These are phyloP conservation scores for Penicillium sp. DNA, from an alignment of 2,329 filamentous ascomycete species.

Conservation along the genomic window DNA sequence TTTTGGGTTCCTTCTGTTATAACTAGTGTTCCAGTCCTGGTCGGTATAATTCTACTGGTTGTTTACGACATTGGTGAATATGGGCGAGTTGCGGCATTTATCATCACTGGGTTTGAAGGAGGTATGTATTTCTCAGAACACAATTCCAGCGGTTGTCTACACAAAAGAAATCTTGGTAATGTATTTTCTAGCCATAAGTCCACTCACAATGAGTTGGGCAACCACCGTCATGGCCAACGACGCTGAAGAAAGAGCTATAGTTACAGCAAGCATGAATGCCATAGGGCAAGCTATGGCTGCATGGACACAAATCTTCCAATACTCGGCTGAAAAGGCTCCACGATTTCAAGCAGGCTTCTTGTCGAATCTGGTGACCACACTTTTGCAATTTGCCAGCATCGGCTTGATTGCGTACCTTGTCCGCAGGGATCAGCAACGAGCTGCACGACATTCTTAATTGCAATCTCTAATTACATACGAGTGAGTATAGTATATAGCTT, in stretches of 20 bases:
- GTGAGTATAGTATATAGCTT: too few species aligned
- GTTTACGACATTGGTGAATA: conserved; percentile 44
- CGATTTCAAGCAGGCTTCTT: conserved; percentile 31
- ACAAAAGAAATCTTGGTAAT: background rate
- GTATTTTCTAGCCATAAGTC: conserved; percentile 24
- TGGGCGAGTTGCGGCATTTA: conserved; percentile 44
- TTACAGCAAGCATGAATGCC: conserved; percentile 51
- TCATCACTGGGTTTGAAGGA: conserved; percentile 44
- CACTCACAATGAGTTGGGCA: conserved; percentile 48
- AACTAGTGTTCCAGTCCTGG: conserved; percentile 39
- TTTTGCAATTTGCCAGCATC: conserved; percentile 38
- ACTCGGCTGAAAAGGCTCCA: conserved; percentile 42
- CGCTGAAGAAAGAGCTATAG: conserved; percentile 48
- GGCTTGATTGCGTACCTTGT: conserved; percentile 26
- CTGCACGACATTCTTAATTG: background rate
- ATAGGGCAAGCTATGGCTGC: conserved; percentile 49
- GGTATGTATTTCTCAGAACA: conserved; percentile 28
- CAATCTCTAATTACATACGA: too few species aligned
- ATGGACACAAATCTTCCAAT: conserved; percentile 46
- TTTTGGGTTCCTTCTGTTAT: conserved; percentile 42
- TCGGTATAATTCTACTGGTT: conserved; percentile 40
- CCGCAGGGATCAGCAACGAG: conserved; percentile 6
- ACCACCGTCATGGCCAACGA: conserved; percentile 44
- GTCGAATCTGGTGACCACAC: conserved; percentile 37
- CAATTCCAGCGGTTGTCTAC: too few species aligned